Evolutionary conservation across 108 stramenopile species (phyloP).

Genomic region (Bacterosira constricta): DNA sequence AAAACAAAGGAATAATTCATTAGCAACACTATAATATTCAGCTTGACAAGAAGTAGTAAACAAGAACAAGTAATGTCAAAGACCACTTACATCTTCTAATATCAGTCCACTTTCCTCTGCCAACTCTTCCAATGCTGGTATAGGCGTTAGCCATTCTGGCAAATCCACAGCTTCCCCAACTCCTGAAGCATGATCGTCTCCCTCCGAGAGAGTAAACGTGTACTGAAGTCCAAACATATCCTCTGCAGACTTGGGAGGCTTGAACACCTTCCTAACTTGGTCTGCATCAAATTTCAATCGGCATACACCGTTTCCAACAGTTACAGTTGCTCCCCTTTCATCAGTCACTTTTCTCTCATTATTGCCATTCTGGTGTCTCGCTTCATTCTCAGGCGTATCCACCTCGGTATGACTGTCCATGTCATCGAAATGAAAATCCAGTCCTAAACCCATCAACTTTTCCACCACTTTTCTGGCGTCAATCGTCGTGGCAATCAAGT

Average conservation of each 20-base stretch:
- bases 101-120: slow-evolving; percentile 78
- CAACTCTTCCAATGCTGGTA: slow-evolving; percentile 65
- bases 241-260: slow-evolving; percentile 41
- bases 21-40: too few relatives aligned
- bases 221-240: slow-evolving; percentile 88
- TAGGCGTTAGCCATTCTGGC: slow-evolving; percentile 88
- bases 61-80: too few relatives aligned
- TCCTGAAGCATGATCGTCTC: slow-evolving; percentile 75
- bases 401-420: slow-evolving; percentile 36
- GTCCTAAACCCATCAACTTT: slow-evolving; percentile 75
- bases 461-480: slow-evolving; percentile 87
- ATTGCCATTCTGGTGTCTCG: slow-evolving; percentile 35
- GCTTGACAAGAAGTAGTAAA: too few relatives aligned
- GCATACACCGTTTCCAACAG: slow-evolving; percentile 74
- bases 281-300: slow-evolving; percentile 70
- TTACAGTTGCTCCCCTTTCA: slow-evolving; percentile 44
- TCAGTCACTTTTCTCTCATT: slow-evolving; percentile 27
- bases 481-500: slow-evolving; percentile 95
- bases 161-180: slow-evolving; percentile 87
- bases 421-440: slow-evolving; percentile 72
- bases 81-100: slow-evolving; percentile 57
- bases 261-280: slow-evolving; percentile 61
- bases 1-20: too few relatives aligned
- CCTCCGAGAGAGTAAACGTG: slow-evolving; percentile 86
- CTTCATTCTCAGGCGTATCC: slow-evolving; percentile 40